These are phyloP conservation scores for Phoma sp. DNA, from an alignment of 2,329 filamentous ascomycete species.

Conservation along the genomic window DNA sequence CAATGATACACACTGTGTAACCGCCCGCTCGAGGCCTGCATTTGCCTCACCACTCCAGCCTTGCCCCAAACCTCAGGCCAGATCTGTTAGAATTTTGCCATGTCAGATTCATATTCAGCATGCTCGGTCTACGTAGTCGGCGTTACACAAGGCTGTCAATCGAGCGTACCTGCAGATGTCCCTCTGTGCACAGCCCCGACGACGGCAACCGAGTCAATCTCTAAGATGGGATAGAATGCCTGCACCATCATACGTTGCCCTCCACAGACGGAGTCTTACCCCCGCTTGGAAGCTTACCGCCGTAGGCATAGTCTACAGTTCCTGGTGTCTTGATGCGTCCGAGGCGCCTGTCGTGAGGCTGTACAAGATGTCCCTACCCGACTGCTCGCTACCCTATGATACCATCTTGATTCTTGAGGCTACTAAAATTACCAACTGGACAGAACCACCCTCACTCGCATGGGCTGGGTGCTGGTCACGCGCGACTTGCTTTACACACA, in stretches of 20 bases:
- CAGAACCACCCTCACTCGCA: not conserved
- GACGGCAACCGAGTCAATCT: slow-evolving; percentile 12
- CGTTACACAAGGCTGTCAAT: slow-evolving; percentile 9
- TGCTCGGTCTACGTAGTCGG: slow-evolving; percentile 11
- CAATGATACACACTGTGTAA: slow-evolving; percentile 17
- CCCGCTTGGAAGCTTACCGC: not conserved
- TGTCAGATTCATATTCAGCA: slow-evolving; percentile 5
- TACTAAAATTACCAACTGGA: slow-evolving; percentile 7
- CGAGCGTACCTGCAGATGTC: slow-evolving; percentile 9
- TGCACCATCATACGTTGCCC: not conserved
- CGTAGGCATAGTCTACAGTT: not conserved
- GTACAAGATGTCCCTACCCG: not conserved
- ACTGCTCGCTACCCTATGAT: not conserved
- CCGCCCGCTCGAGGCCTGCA: slow-evolving; percentile 16
- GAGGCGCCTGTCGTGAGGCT: not conserved
- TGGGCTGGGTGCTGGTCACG: not conserved
- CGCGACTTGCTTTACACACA: not conserved
- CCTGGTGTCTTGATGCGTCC: not conserved
- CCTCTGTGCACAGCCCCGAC: slow-evolving; percentile 13
- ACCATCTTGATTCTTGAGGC: not conserved
- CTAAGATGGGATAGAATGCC: not conserved
- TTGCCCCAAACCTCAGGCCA: slow-evolving; percentile 12
- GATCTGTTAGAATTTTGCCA: slow-evolving; percentile 5
- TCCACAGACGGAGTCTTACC: not conserved
- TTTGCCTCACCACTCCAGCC: slow-evolving; percentile 5